phyloP scores from a whole-genome alignment of 73 alveolate species.

The Symbiodinium natans region DNA sequence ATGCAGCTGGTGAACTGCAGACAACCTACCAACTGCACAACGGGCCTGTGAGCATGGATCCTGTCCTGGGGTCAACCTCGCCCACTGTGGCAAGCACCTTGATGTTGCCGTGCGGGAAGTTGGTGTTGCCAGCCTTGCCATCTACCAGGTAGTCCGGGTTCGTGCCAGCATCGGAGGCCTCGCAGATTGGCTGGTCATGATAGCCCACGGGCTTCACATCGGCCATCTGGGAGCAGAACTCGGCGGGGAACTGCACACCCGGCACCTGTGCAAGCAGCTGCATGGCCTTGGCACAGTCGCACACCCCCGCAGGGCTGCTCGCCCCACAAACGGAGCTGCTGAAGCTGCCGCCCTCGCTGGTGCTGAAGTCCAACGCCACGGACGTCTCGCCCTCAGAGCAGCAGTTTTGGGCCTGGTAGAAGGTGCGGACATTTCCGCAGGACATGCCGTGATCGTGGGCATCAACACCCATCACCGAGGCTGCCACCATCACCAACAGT shows the following conservation, averaged over 20 bases:
- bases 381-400: background rate
- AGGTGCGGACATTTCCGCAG: background rate
- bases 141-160: background rate
- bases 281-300: background rate
- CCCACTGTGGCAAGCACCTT: background rate
- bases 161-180: constrained; percentile 4
- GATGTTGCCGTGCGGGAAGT: constrained; percentile 27
- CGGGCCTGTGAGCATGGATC: background rate
- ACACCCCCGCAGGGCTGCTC: background rate
- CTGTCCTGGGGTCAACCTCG: background rate
- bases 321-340: background rate
- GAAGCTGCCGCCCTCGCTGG: background rate
- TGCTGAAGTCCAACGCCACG: background rate
- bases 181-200: constrained; percentile 7
- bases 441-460: background rate
- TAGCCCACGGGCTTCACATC: background rate
- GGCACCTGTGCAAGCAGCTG: background rate
- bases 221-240: background rate
- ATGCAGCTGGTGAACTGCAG: no score
- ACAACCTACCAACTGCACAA: background rate
- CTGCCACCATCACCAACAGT: background rate
- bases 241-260: background rate
- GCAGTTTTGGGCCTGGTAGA: background rate
- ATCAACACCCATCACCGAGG: background rate
- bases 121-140: constrained; percentile 7